Base-by-base conservation (phyloP, 1,139 yeast genomes). In the Protomyces inouyei region DNA sequence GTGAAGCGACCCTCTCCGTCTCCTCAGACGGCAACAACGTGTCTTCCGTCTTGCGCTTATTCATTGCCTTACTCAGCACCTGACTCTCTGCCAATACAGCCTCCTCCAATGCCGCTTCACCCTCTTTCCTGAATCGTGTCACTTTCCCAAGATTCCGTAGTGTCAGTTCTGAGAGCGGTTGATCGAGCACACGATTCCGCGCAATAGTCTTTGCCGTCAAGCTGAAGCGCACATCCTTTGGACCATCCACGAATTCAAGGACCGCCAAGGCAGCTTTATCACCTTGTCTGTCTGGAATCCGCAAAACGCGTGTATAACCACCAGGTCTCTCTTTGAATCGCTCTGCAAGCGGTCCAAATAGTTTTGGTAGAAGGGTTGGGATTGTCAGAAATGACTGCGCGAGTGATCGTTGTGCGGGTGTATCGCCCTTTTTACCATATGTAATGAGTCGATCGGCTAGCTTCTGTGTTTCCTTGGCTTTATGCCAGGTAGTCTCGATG, bases 261-360 rank as follows among this genome's bases (percentile, higher is more conserved):
- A 93, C 86, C 1, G 95, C 86, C 81, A 88, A 93, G 25, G 95
- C 93, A 0, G 98, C 97, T 69, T 86, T 87, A 74, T 95, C 98
- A 70, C 93, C 95, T 63, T 87, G 76, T 71, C 98, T 81, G 38
- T 95, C 91, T 75, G 93, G 98, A 68, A 95, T 79, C 71, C 84
- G 85, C 70, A 92, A 78, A 66, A 92, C 84, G 69, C 98, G 83
- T 14, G 98, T 91, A 77, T 86, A 93, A 1, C 98, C 98, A 68
- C 90, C 88, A 0, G 77, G 74, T 75, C 97, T 82, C 38, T 76
- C 72, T 8, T 79, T 74, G 73, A 88, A 92, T 70, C 96, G 80
- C 51, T 81, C 77, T 2, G 83, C 83, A 55, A 91, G 78, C 57
- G 84, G 91, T 16, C 79, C 81, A 67, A 88, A 79, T 55, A 93